Base-by-base conservation (phyloP, 805 yeast genomes). In the Starmera quercuum region DNA sequence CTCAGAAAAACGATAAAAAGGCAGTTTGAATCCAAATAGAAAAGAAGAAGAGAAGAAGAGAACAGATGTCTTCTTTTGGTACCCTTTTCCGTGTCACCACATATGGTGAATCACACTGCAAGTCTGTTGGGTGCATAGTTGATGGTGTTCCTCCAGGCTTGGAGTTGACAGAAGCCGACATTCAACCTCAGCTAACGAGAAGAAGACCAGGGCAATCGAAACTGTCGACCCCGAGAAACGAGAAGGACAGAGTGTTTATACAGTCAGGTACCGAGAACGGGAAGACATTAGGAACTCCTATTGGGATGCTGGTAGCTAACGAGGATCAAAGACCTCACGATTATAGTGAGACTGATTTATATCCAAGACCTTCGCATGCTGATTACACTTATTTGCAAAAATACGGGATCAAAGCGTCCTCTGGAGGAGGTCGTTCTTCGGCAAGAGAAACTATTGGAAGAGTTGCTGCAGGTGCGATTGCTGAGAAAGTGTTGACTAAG, bases 361-460 rank as follows among this genome's bases (percentile, higher is more conserved):
- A 78, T 65, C 98, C 98, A 47, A 78, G 98, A 61, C 98, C 98
- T 19, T 84, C 95, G 20, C 98, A 92, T 61, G 97, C 98, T 14
- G 98, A 92, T 61, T 87, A 71, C 71, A 92, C 98, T 16, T 92
- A 92, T 63, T 67, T 84, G 53, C 68, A 73, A 44, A 92, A 92
- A 62, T 92, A 92, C 63, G 95, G 96, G 28, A 71, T 78, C 47
- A 92, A 92, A 64, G 94, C 97, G 5, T 75, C 95, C 5, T 81
- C 94, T 24, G 98, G 98, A 33, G 98, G 98, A 53, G 98, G 98
- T 42, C 77, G 98, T 56, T 83, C 97, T 10, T 78, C 90, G 29
- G 98, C 98, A 7, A 78, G 98, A 61, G 98, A 92, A 64, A 92
- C 98, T 28, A 92, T 92, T 50, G 98, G 98, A 37, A 77, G 98